Evolutionary conservation across 2,329 filamentous ascomycete genomes (phyloP), one percentile per base, ranked within the genome.

Genomic region (Shiraia sp.): DNA sequence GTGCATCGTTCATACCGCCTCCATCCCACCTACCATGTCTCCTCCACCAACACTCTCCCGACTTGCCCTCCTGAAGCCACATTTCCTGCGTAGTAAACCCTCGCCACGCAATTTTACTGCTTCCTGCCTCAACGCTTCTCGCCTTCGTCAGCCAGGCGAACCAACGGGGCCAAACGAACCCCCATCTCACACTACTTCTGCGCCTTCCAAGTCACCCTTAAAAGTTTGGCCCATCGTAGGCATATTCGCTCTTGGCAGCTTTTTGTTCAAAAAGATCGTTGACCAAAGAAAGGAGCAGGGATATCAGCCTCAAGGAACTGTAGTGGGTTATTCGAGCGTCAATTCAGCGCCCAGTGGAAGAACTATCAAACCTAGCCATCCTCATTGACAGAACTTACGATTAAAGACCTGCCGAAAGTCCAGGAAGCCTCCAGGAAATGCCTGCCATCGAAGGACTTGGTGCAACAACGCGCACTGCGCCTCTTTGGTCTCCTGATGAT

Each of bases 401-500:
- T 42, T n/a, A n/a, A n/a, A n/a, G n/a, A n/a, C 30, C 19, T 33
- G 30, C 10, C 19, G 31, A 37, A 24, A 32, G 15, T 16, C 24
- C 25, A 24, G 13, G 19, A 24, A 32, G 24, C 27, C 30, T 24
- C 9, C 14, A 36, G 33, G 66, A 17, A 15, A 71, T 72, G 61
- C 66, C 70, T 13, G 70, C 65, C 6, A 69, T 73, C 52, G 70
- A 64, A 22, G 51, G 69, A 13, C 53, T 64, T 59, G 69, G 62
- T 57, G 63, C 60, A 16, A 44, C 54, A 4, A 59, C 53, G 48
- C 86, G 85, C 69, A 66, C 70, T 31, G 73, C 76, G 39, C 86
- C 91, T 4, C 82, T 83, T 63, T 96, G 95, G 79, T 85, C 82
- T 44, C 75, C 86, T 35, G 64, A 82, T 42, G 79, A 90, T 45